Conservation (phyloP, 2,329 filamentous ascomycete genomes). For the Apiospora rasikravindrae region DNA sequence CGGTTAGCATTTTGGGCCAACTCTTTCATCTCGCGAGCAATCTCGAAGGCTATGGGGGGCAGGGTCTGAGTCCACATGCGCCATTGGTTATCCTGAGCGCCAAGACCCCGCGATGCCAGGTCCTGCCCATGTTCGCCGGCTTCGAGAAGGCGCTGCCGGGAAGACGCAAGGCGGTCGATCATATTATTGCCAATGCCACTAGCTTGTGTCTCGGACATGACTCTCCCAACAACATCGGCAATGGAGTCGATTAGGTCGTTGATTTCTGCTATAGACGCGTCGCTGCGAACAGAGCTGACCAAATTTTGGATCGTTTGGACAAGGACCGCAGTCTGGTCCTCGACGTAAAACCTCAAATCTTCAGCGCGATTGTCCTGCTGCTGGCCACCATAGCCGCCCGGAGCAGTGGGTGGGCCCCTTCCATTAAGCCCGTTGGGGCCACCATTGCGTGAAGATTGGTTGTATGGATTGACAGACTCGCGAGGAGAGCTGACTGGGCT, state of each 20-base stretch:
- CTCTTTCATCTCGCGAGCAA: conserved; percentile 82
- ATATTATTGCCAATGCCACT: conserved; percentile 59
- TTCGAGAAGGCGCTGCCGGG: conserved; percentile 68
- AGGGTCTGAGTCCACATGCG: conserved; percentile 71
- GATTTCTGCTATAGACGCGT: conserved; percentile 68
- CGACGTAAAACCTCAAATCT: conserved; percentile 73
- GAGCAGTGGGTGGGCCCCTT: conserved; percentile 39
- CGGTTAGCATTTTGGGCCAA: conserved; percentile 57
- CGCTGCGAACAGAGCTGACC: conserved; percentile 72
- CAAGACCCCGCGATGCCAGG: conserved; percentile 57
- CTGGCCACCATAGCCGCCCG: conserved; percentile 46
- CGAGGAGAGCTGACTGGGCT: conserved; percentile 74
- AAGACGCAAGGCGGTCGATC: conserved; percentile 63
- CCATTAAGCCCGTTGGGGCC: conserved; percentile 40
- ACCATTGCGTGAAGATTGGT: conserved; percentile 34
- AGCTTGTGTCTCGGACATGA: conserved; percentile 68
- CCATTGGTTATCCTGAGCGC: conserved; percentile 61
- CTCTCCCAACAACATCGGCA: conserved; percentile 70
- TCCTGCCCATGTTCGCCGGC: conserved; percentile 66
- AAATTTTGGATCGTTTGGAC: conserved; percentile 84
- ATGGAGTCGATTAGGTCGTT: conserved; percentile 74
- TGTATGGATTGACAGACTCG: conserved; percentile 56
- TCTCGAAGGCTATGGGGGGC: conserved; percentile 85
- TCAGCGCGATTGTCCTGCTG: conserved; percentile 46
- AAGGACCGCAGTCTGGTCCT: conserved; percentile 80